A percentile compares a stretch with the other conserved stretches of the same genome.
phyloP scores from a whole-genome alignment of 2,329 filamentous ascomycete genomes.

The Fusarium poae region DNA sequence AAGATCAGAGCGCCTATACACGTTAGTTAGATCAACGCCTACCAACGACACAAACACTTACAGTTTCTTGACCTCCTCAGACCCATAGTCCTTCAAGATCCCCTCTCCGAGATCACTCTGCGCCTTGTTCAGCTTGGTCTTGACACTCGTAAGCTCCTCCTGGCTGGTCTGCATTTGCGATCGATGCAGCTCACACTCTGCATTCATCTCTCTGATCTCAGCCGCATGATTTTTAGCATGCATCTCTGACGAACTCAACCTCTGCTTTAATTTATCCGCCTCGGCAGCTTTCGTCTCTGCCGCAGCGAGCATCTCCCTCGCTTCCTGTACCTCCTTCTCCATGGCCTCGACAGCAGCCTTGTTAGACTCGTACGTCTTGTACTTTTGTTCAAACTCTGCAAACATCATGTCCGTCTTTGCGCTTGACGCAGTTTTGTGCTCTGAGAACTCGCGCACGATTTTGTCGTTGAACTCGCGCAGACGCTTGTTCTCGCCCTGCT shows the following conservation, averaged over 20 bases:
- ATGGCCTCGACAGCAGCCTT: constrained; percentile 54
- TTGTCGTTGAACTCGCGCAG: constrained; percentile 49
- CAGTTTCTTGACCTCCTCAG: constrained; percentile 44
- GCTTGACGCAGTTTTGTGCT: constrained; percentile 40
- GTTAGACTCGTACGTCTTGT: constrained; percentile 47
- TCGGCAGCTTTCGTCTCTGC: constrained; percentile 58
- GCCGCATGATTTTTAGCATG: constrained; percentile 34
- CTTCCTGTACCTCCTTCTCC: constrained; percentile 60
- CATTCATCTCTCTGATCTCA: constrained; percentile 48
- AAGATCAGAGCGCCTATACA: constrained; percentile 41
- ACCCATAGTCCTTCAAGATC: constrained; percentile 35
- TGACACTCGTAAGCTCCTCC: constrained; percentile 37
- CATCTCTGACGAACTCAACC: constrained; percentile 33
- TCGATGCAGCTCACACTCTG: constrained; percentile 46
- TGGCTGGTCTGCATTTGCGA: constrained; percentile 41
- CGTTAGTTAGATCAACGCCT: constrained; percentile 26
- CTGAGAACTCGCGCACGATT: constrained; percentile 41
- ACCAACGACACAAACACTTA: constrained; percentile 14
- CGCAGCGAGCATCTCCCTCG: constrained; percentile 55
- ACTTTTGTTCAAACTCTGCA: constrained; percentile 45
- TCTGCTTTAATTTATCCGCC: constrained; percentile 56
- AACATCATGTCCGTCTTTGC: constrained; percentile 42
- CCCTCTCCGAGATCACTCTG: constrained; percentile 46
- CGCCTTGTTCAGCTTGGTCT: constrained; percentile 39
- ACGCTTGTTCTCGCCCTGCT: constrained; percentile 41